Evolutionary conservation across 2,329 filamentous ascomycete species (phyloP).

Genomic region (Colletotrichum brevisporum): DNA sequence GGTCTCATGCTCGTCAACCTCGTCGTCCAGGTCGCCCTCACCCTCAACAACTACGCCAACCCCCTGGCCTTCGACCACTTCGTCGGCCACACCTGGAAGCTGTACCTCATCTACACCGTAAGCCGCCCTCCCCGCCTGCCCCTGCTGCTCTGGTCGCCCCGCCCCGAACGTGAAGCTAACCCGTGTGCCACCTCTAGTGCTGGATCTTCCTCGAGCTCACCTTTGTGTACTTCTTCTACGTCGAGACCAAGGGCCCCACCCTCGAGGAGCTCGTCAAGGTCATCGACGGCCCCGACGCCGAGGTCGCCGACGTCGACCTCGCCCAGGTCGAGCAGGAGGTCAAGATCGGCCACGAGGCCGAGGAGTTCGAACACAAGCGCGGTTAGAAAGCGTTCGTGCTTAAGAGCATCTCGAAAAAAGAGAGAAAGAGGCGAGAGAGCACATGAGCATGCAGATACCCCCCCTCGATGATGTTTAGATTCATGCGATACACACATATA

Average conservation of each 20-base stretch:
- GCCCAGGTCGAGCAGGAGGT: constrained; percentile 61
- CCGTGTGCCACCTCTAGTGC: constrained; percentile 31
- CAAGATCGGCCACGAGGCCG: constrained; percentile 37
- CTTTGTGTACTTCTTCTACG: constrained; percentile 69
- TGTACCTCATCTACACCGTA: constrained; percentile 70
- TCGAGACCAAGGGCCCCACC: constrained; percentile 75
- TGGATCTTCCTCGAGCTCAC: constrained; percentile 69
- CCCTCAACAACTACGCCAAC: constrained; percentile 69
- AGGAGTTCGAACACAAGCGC: constrained; percentile 38
- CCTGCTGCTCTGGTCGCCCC: too few species aligned
- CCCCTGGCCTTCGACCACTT: constrained; percentile 66
- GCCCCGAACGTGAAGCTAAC: neutral
- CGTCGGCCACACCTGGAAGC: constrained; percentile 62
- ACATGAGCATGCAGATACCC: constrained; percentile 36
- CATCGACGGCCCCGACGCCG: constrained; percentile 73
- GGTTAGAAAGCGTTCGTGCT: constrained; percentile 13
- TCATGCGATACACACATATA: constrained; percentile 24
- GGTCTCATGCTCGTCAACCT: constrained; percentile 70
- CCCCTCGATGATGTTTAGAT: constrained; percentile 11
- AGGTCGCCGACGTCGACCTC: constrained; percentile 61
- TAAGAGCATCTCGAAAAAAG: neutral
- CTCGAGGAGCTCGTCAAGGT: constrained; percentile 77
- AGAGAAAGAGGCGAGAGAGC: constrained; percentile 1
- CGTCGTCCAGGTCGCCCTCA: constrained; percentile 67
- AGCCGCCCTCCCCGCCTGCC: constrained; percentile 43